Base-by-base conservation (phyloP, 257 asterid species). In the Petunia secreta region DNA sequence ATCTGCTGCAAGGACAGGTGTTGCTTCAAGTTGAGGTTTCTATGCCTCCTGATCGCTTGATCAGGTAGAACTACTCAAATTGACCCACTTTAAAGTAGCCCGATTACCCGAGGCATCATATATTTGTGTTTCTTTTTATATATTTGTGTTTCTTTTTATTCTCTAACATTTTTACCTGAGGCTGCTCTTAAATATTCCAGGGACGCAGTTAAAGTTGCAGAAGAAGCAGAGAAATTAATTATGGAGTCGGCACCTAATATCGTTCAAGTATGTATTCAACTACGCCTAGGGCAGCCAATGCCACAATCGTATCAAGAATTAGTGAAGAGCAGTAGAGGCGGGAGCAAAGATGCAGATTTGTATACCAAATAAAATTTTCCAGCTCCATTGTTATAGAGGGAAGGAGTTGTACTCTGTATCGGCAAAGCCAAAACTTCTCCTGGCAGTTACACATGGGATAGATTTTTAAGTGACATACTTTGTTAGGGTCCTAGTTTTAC, bases 11-110 rank as follows among this genome's bases (percentile, higher is more conserved):
- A 84, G 97, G 99, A 38, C 88, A 92, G 81, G 85, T 89, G 63
- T 85, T 89, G 77, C 98, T 96, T 60, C 94, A 91, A 86, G 89
- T 96, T 58, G 97, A 96, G 85, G 95, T 93, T 80, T 86, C 97
- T 50, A 94, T 96, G 99, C 92, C 97, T 10, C 86, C 87, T 1
- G 88, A 91, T 84, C 87, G 85, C 15, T 82, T 86, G 54, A 86
- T 92, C 76, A 87, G 98, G 99, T 96, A 84, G 63, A 67, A 25
- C 38, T 46, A 16, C 16, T 36, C 46, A 50, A 48, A 48, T 3
- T 7, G 3, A 25, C 48, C 10, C n/a, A n/a, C 58, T 66, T 40
- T 39, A 65, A 14, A 65, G 34, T 8, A 65, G 53, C 41, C 4
- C 55, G 4, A 1, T 67, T 43, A 67, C 55, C 11, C 6, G 46